phyloP scores from a whole-genome alignment of 1,139 yeast genomes.

The Pichiaceae sp. region DNA sequence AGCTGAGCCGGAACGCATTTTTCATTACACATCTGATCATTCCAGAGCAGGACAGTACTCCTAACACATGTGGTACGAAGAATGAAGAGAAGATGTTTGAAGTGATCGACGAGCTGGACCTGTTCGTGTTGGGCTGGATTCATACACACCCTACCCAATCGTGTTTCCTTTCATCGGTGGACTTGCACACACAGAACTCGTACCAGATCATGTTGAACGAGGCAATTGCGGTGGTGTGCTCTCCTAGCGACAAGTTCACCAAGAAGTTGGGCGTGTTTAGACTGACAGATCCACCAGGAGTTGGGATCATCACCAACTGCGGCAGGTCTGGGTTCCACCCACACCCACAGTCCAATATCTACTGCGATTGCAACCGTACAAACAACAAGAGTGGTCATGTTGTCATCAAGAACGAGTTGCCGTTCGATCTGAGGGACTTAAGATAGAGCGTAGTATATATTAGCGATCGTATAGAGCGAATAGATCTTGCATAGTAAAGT shows the following conservation, averaged over 20 bases:
- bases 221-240: slow-evolving; percentile 54
- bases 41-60: slow-evolving; percentile 51
- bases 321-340: slow-evolving; percentile 44
- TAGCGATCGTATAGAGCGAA: not conserved
- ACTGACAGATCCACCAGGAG: slow-evolving; percentile 54
- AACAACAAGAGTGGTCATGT: slow-evolving; percentile 35
- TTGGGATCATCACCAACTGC: slow-evolving; percentile 42
- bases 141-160: slow-evolving; percentile 64
- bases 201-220: slow-evolving; percentile 64
- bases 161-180: slow-evolving; percentile 53
- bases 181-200: slow-evolving; percentile 53
- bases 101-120: slow-evolving; percentile 40
- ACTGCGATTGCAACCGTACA: slow-evolving; percentile 33
- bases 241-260: slow-evolving; percentile 33
- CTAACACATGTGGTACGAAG: slow-evolving; percentile 49
- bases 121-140: slow-evolving; percentile 59
- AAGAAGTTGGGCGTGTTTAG: slow-evolving; percentile 50
- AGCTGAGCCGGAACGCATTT: slow-evolving; percentile 45
- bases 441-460: slow-evolving; percentile 4
- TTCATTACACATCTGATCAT: slow-evolving; percentile 49
- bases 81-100: slow-evolving; percentile 49
- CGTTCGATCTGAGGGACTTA: slow-evolving; percentile 38
- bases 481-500: not conserved
- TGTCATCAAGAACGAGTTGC: slow-evolving; percentile 31
- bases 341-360: slow-evolving; percentile 39